Base-by-base conservation (phyloP, 2,329 filamentous ascomycete species). In the Dryadomyces quercivorus region DNA sequence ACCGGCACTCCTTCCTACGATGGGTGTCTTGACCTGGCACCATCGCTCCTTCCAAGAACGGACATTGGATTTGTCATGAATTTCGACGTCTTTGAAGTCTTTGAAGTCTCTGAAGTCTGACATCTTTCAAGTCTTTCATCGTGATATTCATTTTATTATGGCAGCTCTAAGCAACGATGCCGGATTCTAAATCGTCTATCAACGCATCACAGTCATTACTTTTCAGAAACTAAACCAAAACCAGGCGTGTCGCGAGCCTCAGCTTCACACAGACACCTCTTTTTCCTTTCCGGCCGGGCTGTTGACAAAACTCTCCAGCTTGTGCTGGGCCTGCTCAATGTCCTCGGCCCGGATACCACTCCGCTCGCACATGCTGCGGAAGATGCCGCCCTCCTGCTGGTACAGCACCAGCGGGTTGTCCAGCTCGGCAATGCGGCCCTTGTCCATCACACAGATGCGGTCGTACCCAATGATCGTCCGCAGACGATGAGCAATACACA, bases 371-470 rank as follows among this genome's bases (percentile, higher is more conserved):
- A 95, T 95, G 40, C 85, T 75, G 60, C 85, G 77, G 69, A 97
- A 97, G 54, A 96, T 90, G 10, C 78, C 82, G 49, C 75, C 70
- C 31, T 64, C 67, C 56, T 84, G 78, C 76, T 84, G 77, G 76
- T 86, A 97, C 57, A 98, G 72, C 46, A 73, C 75, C 45, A 85
- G 64, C 2, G 93, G 93, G 15, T 79, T 77, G 64, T 87, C 93
- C 59, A 97, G 74, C 76, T 97, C 91, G 0, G 87, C 88, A 64
- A 98, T 96, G 16, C 72, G 71, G 0, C 93, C 93, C 47, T 84
- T 77, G 63, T 97, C 92, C 91, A 98, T 95, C 61, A 98, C 93
- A 63, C 90, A 92, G 65, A 98, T 95, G 49, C 92, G 82, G 68
- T 98, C 92, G 68, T 97, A 97, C 31, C 84, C 83, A 58, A 97